Conservation (phyloP, 352 stramenopile genomes). For the Globisporangium cederbergense region DNA sequence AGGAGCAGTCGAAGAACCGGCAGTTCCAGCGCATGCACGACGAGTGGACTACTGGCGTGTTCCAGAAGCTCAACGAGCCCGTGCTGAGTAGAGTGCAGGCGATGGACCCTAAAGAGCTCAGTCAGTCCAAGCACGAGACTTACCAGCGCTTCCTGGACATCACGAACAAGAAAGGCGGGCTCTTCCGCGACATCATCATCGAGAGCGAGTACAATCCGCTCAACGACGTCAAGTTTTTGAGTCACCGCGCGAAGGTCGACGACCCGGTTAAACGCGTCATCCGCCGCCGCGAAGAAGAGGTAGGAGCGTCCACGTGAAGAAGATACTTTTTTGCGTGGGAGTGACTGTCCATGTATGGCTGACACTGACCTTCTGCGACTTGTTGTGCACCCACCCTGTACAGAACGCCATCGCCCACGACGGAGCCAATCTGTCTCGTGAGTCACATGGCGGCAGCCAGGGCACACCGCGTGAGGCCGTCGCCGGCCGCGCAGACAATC, state of each 20-base stretch:
- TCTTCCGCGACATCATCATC: slow-evolving; percentile 85
- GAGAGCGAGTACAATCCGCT: slow-evolving; percentile 82
- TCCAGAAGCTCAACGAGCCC: slow-evolving; percentile 69
- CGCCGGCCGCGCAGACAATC: slow-evolving; percentile 52
- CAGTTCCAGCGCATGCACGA: slow-evolving; percentile 73
- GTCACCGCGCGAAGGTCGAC: slow-evolving; percentile 44
- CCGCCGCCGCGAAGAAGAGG: slow-evolving; percentile 60
- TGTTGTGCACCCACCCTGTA: neutral
- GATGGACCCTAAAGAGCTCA: slow-evolving; percentile 43
- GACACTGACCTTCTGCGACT: neutral
- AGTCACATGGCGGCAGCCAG: slow-evolving; percentile 9
- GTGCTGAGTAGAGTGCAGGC: slow-evolving; percentile 48
- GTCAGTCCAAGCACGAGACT: slow-evolving; percentile 45
- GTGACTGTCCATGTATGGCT: neutral
- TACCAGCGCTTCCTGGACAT: slow-evolving; percentile 80
- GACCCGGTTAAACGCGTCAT: slow-evolving; percentile 68
- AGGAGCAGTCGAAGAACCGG: slow-evolving; percentile 56
- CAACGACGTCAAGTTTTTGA: slow-evolving; percentile 56
- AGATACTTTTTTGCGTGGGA: neutral
- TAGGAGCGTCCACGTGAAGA: slow-evolving; percentile 1
- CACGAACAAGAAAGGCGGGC: slow-evolving; percentile 75
- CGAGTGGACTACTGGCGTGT: slow-evolving; percentile 63
- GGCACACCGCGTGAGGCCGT: slow-evolving; percentile 5
- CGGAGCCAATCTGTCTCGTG: slow-evolving; percentile 32
- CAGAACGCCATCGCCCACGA: slow-evolving; percentile 51